phyloP scores from a whole-genome alignment of 1,139 yeast species.

The Diutina catenulata region DNA sequence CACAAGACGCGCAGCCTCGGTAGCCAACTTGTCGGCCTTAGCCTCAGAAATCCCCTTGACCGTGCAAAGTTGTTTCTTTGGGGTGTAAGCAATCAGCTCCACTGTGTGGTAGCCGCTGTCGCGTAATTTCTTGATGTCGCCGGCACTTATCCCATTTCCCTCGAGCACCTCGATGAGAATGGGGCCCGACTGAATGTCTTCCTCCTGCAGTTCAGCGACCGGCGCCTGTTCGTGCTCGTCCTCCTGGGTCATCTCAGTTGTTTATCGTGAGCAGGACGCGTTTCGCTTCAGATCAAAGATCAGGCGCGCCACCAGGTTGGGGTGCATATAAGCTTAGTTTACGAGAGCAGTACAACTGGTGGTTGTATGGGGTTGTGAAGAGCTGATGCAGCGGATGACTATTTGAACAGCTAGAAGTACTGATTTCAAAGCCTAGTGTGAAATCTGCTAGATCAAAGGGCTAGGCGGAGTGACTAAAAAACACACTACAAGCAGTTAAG shows the following conservation, averaged over 20 bases:
- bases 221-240: background rate
- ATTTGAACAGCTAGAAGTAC: no score
- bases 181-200: slow-evolving; percentile 20
- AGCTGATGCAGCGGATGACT: no score
- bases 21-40: slow-evolving; percentile 76
- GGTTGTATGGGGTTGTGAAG: no score
- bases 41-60: slow-evolving; percentile 94
- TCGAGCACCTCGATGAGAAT: slow-evolving; percentile 37
- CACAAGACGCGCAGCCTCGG: slow-evolving; percentile 77
- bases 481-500: no score
- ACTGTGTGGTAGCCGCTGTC: slow-evolving; percentile 85
- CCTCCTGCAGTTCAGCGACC: background rate
- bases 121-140: slow-evolving; percentile 69
- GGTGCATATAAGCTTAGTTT: no score
- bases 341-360: no score
- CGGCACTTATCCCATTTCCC: slow-evolving; percentile 78
- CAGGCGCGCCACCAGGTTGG: no score
- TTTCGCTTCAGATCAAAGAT: no score
- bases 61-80: slow-evolving; percentile 61
- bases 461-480: no score
- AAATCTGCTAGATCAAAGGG: no score
- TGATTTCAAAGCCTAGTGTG: no score
- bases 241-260: slow-evolving; percentile 4
- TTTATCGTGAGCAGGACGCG: no score
- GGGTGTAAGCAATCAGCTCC: slow-evolving; percentile 82